These are phyloP conservation scores for Trametes cingulata DNA, from an alignment of 768 basidiomycete species.

Conservation along the genomic window DNA sequence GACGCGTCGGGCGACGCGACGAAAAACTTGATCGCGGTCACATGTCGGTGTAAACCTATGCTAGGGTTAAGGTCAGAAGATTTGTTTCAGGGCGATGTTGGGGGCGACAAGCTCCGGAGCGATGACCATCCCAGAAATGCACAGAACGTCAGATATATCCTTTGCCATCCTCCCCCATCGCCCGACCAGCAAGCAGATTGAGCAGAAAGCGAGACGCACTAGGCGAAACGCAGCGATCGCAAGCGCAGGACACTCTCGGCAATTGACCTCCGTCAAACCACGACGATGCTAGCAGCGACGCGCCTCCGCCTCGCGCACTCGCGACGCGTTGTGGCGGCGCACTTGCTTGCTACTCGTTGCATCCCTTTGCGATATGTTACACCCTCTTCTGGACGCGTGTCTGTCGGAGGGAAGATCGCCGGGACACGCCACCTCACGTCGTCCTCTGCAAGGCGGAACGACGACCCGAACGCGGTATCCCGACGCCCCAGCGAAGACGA, in stretches of 20 bases:
- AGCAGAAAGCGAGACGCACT: background rate
- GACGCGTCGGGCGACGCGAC: slow-evolving; percentile 11
- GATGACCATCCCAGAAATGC: background rate
- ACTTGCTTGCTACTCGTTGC: background rate
- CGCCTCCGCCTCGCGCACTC: slow-evolving; percentile 8
- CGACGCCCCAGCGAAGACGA: slow-evolving; percentile 5
- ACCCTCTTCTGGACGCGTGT: background rate
- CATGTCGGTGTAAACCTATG: background rate
- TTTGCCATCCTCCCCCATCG: background rate
- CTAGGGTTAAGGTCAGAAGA: slow-evolving; percentile 13
- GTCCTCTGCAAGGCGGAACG: background rate
- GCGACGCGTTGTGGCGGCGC: slow-evolving; percentile 12
- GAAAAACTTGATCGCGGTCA: slow-evolving; percentile 12
- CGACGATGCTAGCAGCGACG: slow-evolving; percentile 13
- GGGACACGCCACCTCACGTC: slow-evolving; percentile 3
- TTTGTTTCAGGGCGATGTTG: slow-evolving; percentile 2
- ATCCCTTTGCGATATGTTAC: background rate
- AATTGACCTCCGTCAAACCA: background rate
- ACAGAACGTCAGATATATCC: background rate
- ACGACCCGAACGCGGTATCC: background rate
- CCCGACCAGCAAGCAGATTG: background rate
- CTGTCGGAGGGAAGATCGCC: background rate
- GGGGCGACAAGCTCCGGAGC: slow-evolving; percentile 1
- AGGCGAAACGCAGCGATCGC: too few relatives aligned
- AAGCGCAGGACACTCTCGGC: background rate